Evolutionary conservation across 2,329 filamentous ascomycete genomes (phyloP), one percentile per base, ranked within the genome.

Genomic region (Monosporascus sp.): DNA sequence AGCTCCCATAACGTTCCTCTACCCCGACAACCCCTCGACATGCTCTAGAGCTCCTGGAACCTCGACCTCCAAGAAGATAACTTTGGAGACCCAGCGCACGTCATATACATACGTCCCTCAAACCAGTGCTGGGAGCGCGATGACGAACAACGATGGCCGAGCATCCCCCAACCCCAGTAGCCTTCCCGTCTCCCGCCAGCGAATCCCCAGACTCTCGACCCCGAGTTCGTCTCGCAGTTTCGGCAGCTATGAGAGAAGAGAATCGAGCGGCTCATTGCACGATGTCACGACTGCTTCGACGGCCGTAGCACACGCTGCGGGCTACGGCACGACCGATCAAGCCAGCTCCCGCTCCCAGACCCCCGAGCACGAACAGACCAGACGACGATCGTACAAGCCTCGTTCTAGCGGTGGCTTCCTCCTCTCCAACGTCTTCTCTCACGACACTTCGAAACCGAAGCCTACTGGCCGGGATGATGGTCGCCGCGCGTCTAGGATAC

Each of bases 341-440:
- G 45, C 51, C 41, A 57, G 45, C 41, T 51, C 57, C 35, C 59
- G 51, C 35, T 48, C 48, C 24, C 54, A 52, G 54, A 54, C 57
- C 48, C 51, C 49, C 24, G 54, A 60, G 35, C 55, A 54, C 36
- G 54, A 54, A 51, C 58, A 58, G 46, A 65, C 56, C 37, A 58
- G 51, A 52, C 65, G 60, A 37, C 70, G 65, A 47, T 59, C 70
- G 43, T 69, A 75, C 50, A 79, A 74, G 61, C 68, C 72, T 31
- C 72, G 77, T 17, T 70, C 77, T 6, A 74, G 70, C 57, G 76
- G 78, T 47, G 76, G 74, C 7, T 83, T 83, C 60, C 70, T 82
- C 50, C 70, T 82, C 15, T 68, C 74, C 31, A 77, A 79, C 57
- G 63, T 72, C 3, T 62, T 77, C 20, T 53, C 63, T 31, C 64